A percentile compares a stretch with the other conserved stretches of the same genome.
phyloP scores from a whole-genome alignment of 148 eudicot genomes.

The Chenopodium album region DNA sequence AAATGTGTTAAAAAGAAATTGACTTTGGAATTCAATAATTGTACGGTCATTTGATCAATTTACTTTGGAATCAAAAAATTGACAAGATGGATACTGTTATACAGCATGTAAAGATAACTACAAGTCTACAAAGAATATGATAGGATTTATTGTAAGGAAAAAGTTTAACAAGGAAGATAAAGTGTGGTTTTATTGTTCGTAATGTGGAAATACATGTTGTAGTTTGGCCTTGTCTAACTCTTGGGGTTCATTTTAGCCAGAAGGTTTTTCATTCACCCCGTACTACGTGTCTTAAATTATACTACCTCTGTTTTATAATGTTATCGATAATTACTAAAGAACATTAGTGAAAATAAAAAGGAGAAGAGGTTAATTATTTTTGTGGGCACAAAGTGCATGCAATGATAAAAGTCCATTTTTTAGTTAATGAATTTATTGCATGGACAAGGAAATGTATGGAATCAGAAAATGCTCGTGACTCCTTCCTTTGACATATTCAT shows the following conservation, averaged over 20 bases:
- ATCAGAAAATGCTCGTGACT: constrained; percentile 6
- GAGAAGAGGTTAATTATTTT: too few species aligned
- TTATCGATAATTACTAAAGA: too few species aligned
- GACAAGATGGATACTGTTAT: background rate
- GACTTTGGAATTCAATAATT: background rate
- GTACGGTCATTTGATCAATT: background rate
- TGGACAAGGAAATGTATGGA: background rate
- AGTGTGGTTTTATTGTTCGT: background rate
- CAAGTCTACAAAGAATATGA: background rate
- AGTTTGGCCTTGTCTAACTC: background rate
- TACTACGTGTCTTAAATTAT: too few species aligned
- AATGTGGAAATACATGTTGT: background rate
- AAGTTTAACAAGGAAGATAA: background rate
- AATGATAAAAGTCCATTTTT: background rate
- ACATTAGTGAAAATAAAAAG: too few species aligned
- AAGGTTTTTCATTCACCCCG: background rate
- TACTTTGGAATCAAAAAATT: background rate
- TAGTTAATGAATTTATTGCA: background rate
- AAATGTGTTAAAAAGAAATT: too few species aligned
- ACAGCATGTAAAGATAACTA: background rate
- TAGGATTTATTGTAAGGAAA: background rate
- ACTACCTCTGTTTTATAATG: too few species aligned
- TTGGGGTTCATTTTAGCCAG: background rate
- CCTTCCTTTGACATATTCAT: background rate
- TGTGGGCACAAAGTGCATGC: too few species aligned